Percentiles rank a stretch among this genome's conserved stretches.
These are phyloP conservation scores for Chlamydomonas applanata DNA, from an alignment of 139 green algal genomes.

Conservation along the genomic window DNA sequence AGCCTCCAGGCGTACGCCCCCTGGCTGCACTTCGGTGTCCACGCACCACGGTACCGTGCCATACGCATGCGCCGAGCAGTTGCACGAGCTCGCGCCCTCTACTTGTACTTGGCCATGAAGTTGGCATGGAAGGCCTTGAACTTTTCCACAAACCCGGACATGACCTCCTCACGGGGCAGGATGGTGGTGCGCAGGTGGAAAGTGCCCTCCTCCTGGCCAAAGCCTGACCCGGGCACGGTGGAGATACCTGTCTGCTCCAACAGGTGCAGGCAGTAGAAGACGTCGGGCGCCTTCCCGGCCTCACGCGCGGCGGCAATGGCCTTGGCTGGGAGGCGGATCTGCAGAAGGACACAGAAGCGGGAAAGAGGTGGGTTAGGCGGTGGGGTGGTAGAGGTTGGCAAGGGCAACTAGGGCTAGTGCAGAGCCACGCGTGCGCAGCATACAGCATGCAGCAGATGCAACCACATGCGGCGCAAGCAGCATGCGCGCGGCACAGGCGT, in stretches of 20 bases:
- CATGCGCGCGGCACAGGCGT: no score
- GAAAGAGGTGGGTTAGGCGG: no score
- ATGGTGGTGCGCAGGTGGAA: slow-evolving; percentile 97
- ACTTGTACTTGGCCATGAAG: slow-evolving; percentile 49
- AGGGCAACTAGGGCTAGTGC: no score
- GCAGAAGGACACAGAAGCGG: neutral
- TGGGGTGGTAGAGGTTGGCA: no score
- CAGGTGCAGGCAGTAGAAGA: slow-evolving; percentile 88
- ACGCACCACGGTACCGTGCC: no score
- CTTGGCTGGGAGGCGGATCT: slow-evolving; percentile 55
- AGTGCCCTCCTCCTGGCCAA: slow-evolving; percentile 78
- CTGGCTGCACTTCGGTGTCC: no score
- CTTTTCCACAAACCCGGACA: slow-evolving; percentile 63
- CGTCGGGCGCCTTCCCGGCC: slow-evolving; percentile 75
- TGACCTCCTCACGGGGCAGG: slow-evolving; percentile 85
- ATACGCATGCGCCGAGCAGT: no score
- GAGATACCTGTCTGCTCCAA: slow-evolving; percentile 84
- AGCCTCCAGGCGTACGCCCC: no score
- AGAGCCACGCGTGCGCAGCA: no score
- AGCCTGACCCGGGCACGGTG: slow-evolving; percentile 82
- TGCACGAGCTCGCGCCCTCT: no score
- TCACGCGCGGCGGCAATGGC: slow-evolving; percentile 68
- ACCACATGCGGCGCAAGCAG: no score
- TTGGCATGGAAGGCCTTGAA: slow-evolving; percentile 80
- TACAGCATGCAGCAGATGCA: no score